Evolutionary conservation across 164 flowering plant genomes (phyloP).

Genomic region (Houttuynia cordata): DNA sequence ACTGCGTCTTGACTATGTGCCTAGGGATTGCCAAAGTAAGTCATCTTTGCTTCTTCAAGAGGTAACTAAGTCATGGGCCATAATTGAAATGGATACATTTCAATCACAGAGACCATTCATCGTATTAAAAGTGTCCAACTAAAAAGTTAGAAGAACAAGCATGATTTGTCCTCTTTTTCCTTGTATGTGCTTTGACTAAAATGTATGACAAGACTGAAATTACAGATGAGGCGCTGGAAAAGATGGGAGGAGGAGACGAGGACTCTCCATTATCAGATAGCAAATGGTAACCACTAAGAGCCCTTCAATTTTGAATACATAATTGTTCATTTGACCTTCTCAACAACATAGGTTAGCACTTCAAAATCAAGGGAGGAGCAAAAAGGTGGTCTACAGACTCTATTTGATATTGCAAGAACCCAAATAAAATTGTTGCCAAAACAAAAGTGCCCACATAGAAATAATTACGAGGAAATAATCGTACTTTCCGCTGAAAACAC

Average conservation of each 20-base stretch:
- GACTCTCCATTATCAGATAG: conserved; percentile 45
- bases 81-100: not conserved
- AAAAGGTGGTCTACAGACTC: too few species aligned
- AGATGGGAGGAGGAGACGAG: conserved; percentile 62
- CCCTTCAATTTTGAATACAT: too few species aligned
- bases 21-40: conserved; percentile 56
- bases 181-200: not conserved
- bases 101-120: not conserved
- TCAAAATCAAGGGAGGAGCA: too few species aligned
- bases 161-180: not conserved
- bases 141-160: not conserved
- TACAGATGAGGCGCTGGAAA: conserved; percentile 65
- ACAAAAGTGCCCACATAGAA: too few species aligned
- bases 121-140: not conserved
- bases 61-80: too few species aligned
- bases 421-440: too few species aligned
- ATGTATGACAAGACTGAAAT: not conserved
- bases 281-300: conserved; percentile 31
- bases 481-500: too few species aligned
- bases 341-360: not conserved
- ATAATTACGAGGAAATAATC: too few species aligned
- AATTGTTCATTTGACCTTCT: not conserved
- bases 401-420: too few species aligned
- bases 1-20: conserved; percentile 39
- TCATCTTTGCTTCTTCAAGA: not conserved